Percentiles rank a stretch among this genome's conserved stretches.
Conservation (phyloP, 768 basidiomycete genomes). For the Mycena indigotica region DNA sequence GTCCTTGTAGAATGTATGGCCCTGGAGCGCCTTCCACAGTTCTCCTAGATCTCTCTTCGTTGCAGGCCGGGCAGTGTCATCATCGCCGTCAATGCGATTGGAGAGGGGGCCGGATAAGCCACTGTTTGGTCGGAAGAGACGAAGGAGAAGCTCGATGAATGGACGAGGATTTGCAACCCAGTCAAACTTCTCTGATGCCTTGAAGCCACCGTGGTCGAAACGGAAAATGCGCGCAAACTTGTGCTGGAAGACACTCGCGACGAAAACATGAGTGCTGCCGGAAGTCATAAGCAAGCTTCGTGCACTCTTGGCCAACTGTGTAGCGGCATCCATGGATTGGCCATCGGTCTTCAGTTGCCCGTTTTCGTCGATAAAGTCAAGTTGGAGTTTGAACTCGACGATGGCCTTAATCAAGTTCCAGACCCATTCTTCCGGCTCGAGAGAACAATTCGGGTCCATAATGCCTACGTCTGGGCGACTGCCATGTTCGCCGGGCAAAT, state of each 20-base stretch:
- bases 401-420: background rate
- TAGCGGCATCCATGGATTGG: background rate
- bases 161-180: background rate
- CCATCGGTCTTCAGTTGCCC: background rate
- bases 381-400: background rate
- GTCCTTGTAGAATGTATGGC: background rate
- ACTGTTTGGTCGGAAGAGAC: background rate
- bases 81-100: background rate
- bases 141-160: background rate
- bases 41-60: background rate
- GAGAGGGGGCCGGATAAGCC: background rate
- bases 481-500: background rate
- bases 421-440: background rate
- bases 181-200: background rate
- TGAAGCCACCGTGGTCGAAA: slow-evolving; percentile 7
- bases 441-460: background rate
- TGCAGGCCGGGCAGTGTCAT: background rate
- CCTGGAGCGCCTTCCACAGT: background rate
- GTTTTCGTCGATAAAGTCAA: slow-evolving; percentile 2
- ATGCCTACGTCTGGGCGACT: background rate
- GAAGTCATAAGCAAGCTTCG: slow-evolving; percentile 6
- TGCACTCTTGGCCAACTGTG: slow-evolving; percentile 4
- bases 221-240: slow-evolving; percentile 1
- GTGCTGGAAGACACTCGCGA: background rate
- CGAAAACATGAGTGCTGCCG: background rate